These are phyloP conservation scores for Fibroporia radiculosa DNA, from an alignment of 768 basidiomycete species.

Conservation along the genomic window DNA sequence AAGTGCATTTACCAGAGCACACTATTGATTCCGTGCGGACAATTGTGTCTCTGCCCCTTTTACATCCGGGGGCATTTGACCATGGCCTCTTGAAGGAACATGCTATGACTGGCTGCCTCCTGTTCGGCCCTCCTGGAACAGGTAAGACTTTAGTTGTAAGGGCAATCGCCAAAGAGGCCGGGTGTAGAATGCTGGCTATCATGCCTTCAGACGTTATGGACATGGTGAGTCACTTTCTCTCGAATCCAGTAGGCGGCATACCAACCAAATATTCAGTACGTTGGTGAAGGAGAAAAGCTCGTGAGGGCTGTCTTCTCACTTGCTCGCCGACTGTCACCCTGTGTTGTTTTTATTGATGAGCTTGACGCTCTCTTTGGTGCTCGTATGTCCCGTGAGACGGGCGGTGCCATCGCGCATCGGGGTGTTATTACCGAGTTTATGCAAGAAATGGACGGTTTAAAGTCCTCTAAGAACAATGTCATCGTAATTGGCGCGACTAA, in stretches of 20 bases:
- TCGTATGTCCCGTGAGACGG: slow-evolving; percentile 70
- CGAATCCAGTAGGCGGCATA: too few species aligned
- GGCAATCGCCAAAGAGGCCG: slow-evolving; percentile 88
- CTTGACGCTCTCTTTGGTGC: slow-evolving; percentile 91
- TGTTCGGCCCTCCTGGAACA: slow-evolving; percentile 91
- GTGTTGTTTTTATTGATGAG: slow-evolving; percentile 92
- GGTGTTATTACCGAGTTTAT: slow-evolving; percentile 89
- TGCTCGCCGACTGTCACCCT: slow-evolving; percentile 79
- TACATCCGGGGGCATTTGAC: slow-evolving; percentile 83
- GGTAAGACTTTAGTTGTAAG: slow-evolving; percentile 88
- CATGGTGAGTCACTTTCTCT: slow-evolving; percentile 55
- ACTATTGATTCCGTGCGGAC: slow-evolving; percentile 92
- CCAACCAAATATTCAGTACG: slow-evolving; percentile 50
- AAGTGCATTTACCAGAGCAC: slow-evolving; percentile 81
- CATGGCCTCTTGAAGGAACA: slow-evolving; percentile 88
- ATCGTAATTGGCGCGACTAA: slow-evolving; percentile 95
- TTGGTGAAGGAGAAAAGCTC: slow-evolving; percentile 85
- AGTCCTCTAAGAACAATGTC: slow-evolving; percentile 69
- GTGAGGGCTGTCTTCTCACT: slow-evolving; percentile 86
- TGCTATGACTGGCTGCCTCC: slow-evolving; percentile 81
- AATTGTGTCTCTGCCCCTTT: slow-evolving; percentile 80
- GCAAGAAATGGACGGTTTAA: slow-evolving; percentile 95
- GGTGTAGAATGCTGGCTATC: slow-evolving; percentile 86
- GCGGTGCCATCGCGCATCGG: slow-evolving; percentile 76
- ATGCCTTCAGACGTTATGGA: slow-evolving; percentile 95